These are phyloP conservation scores for Mycena polygramma DNA, from an alignment of 768 basidiomycete genomes.

Conservation along the genomic window DNA sequence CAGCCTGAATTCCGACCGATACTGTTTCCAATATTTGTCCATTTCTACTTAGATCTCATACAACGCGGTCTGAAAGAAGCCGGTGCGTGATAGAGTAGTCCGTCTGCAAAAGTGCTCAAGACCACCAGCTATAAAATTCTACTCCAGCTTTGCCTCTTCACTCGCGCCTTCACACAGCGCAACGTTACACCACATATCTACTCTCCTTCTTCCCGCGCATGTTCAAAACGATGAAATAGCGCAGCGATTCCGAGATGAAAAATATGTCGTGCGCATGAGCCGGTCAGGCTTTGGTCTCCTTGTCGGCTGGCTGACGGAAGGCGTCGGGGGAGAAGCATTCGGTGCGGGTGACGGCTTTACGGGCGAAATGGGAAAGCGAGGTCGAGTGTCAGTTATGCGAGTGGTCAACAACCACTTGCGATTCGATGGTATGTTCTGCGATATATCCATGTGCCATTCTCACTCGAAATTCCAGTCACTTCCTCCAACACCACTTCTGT, in stretches of 20 bases:
- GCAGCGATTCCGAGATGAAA: constrained; percentile 88
- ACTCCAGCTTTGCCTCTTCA: constrained; percentile 74
- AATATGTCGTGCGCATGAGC: constrained; percentile 91
- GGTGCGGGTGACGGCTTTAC: constrained; percentile 85
- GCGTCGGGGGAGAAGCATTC: constrained; percentile 85
- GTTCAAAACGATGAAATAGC: constrained; percentile 87
- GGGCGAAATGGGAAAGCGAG: constrained; percentile 86
- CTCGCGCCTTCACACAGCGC: constrained; percentile 75
- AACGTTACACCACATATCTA: constrained; percentile 83
- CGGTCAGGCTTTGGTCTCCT: constrained; percentile 92
- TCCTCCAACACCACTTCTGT: constrained; percentile 75
- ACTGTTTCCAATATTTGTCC: constrained; percentile 95
- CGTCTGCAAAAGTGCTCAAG: constrained; percentile 12
- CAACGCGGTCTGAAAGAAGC: constrained; percentile 92
- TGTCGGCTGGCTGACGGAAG: constrained; percentile 97
- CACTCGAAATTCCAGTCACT: constrained; percentile 66
- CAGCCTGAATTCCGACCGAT: constrained; percentile 96
- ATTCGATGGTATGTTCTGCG: constrained; percentile 78
- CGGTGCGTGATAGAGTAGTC: constrained; percentile 62
- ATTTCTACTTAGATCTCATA: constrained; percentile 96
- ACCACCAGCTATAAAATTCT: constrained; percentile 79
- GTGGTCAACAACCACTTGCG: constrained; percentile 95
- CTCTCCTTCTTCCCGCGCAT: constrained; percentile 85
- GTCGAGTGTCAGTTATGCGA: constrained; percentile 90
- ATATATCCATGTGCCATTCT: constrained; percentile 22